Percentiles rank a stretch among this genome's conserved stretches.
phyloP scores from a whole-genome alignment of 179 eudicot species.

The Beta macrorhiza region DNA sequence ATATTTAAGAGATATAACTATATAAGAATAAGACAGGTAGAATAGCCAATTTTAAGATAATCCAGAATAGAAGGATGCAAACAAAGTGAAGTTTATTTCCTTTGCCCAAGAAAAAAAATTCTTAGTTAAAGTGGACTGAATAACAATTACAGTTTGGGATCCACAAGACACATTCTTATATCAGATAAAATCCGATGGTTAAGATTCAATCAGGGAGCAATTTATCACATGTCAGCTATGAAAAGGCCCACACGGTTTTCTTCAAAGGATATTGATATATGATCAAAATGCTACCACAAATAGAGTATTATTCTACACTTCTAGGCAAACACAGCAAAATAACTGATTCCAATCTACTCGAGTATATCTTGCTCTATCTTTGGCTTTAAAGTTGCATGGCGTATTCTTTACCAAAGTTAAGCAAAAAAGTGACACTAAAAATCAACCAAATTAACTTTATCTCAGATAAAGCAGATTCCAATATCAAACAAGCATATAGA shows the following conservation, averaged over 20 bases:
- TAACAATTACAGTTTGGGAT: background rate
- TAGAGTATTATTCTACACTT: constrained; percentile 17
- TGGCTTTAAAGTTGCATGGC: constrained; percentile 37
- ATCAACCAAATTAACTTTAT: constrained; percentile 36
- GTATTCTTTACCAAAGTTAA: constrained; percentile 32
- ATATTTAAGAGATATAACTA: background rate
- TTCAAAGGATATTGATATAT: constrained; percentile 4
- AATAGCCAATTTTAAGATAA: background rate
- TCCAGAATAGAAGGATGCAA: background rate
- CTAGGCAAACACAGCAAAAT: constrained; percentile 15
- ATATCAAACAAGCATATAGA: constrained; percentile 31
- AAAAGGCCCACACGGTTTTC: constrained; percentile 31
- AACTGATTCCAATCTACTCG: constrained; percentile 15
- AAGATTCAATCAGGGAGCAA: constrained; percentile 20
- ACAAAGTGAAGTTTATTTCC: background rate
- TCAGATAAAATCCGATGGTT: constrained; percentile 19
- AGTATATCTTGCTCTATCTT: constrained; percentile 19
- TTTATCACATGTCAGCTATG: background rate
- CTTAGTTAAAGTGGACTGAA: background rate
- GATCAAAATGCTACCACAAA: constrained; percentile 12
- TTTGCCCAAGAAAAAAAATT: too few relatives aligned
- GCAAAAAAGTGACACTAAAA: constrained; percentile 33
- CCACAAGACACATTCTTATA: constrained; percentile 1
- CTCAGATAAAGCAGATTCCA: constrained; percentile 50
- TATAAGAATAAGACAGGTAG: background rate